These are phyloP conservation scores for Aspergillus brasiliensis DNA, from an alignment of 2,329 filamentous ascomycete genomes.

Conservation along the genomic window DNA sequence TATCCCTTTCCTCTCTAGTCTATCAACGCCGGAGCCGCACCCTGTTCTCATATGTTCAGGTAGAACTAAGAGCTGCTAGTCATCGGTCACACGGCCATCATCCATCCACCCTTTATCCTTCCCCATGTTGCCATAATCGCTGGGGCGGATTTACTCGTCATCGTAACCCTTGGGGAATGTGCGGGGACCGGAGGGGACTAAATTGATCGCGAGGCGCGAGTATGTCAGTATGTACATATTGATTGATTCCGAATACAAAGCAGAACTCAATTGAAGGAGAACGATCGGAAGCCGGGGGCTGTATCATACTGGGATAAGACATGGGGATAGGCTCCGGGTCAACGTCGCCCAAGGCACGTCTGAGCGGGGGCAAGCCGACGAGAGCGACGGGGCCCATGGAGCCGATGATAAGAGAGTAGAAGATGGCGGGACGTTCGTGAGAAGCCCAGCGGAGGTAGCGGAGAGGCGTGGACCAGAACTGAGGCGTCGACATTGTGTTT, in stretches of 20 bases:
- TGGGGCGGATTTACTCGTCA: conserved; percentile 37
- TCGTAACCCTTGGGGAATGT: conserved; percentile 51
- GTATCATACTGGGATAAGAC: conserved; percentile 84
- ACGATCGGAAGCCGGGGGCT: background rate
- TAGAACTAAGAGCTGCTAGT: too few species aligned
- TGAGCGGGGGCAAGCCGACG: conserved; percentile 71
- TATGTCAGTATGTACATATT: too few species aligned
- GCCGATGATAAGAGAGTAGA: conserved; percentile 81
- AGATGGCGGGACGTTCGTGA: conserved; percentile 85
- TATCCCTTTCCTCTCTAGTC: too few species aligned
- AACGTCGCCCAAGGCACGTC: conserved; percentile 72
- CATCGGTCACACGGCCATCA: background rate
- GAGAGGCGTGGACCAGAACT: conserved; percentile 82
- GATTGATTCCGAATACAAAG: too few species aligned
- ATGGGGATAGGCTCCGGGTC: conserved; percentile 73
- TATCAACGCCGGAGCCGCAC: background rate
- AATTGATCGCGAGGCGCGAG: background rate
- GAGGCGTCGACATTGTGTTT: conserved; percentile 61
- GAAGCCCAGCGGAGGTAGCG: conserved; percentile 86
- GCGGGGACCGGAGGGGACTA: conserved; percentile 51
- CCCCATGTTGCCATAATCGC: background rate
- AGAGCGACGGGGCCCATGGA: conserved; percentile 70
- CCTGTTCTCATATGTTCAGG: too few species aligned
- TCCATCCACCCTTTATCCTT: conserved; percentile 17
- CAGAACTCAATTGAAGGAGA: too few species aligned